Conservation (phyloP, 2,329 filamentous ascomycete genomes). For the Exophiala dermatitidis region DNA sequence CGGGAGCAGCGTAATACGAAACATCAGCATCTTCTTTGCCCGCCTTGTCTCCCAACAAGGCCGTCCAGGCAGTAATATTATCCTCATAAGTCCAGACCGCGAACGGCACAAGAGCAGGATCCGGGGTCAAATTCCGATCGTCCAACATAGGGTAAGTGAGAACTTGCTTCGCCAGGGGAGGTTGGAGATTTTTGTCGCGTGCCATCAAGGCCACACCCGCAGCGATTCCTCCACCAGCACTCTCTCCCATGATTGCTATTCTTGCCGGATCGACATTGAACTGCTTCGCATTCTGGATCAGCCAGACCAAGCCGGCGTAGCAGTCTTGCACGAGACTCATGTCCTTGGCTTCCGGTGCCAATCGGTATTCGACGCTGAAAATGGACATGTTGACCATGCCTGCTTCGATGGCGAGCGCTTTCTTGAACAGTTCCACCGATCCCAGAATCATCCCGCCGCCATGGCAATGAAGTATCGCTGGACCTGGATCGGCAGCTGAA, state of each 20-base stretch:
- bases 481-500: slow-evolving; percentile 14
- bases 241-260: slow-evolving; percentile 40
- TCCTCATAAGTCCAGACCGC: slow-evolving; percentile 35
- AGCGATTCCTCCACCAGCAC: slow-evolving; percentile 40
- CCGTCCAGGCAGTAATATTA: slow-evolving; percentile 40
- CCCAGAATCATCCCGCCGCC: slow-evolving; percentile 28
- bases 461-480: slow-evolving; percentile 28
- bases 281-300: slow-evolving; percentile 33
- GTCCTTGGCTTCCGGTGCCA: slow-evolving; percentile 27
- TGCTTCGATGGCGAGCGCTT: slow-evolving; percentile 17
- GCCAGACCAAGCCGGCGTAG: slow-evolving; percentile 33
- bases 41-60: slow-evolving; percentile 30
- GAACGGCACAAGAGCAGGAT: slow-evolving; percentile 31
- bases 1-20: slow-evolving; percentile 34
- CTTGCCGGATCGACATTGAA: slow-evolving; percentile 38
- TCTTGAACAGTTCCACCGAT: slow-evolving; percentile 4
- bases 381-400: slow-evolving; percentile 23
- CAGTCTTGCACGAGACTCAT: slow-evolving; percentile 27
- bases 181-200: slow-evolving; percentile 30
- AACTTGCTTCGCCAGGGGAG: slow-evolving; percentile 36
- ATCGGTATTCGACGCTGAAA: slow-evolving; percentile 29
- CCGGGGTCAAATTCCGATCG: slow-evolving; percentile 34
- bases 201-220: slow-evolving; percentile 37
- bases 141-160: slow-evolving; percentile 46
- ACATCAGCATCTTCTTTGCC: slow-evolving; percentile 28